Conservation (phyloP, 495 filamentous ascomycete genomes). For the Aspergillus avenaceus region DNA sequence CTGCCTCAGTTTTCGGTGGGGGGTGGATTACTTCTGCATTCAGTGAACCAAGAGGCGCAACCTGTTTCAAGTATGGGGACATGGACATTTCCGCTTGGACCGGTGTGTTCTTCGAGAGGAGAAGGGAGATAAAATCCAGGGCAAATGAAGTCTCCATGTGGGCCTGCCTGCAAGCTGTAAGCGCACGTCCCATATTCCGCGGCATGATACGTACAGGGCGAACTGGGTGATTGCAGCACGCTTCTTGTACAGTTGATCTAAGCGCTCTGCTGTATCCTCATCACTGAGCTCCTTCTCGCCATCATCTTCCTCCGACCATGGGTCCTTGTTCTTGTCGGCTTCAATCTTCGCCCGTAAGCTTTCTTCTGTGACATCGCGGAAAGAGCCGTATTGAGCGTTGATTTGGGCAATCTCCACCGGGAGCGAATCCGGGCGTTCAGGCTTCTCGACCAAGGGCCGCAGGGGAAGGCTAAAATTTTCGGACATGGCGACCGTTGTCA, state of each 20-base stretch:
- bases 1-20: conserved; percentile 47
- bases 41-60: conserved; percentile 68
- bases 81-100: conserved; percentile 64
- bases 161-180: conserved; percentile 49
- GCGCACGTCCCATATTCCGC: neutral
- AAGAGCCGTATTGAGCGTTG: conserved; percentile 68
- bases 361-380: conserved; percentile 63
- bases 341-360: conserved; percentile 57
- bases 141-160: conserved; percentile 61
- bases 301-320: conserved; percentile 32
- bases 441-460: conserved; percentile 52
- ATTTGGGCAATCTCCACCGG: conserved; percentile 71
- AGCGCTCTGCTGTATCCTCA: conserved; percentile 33
- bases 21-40: conserved; percentile 66
- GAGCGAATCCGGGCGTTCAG: conserved; percentile 55
- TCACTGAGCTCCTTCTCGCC: conserved; percentile 26
- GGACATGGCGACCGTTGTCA: conserved; percentile 26
- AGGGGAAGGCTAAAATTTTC: conserved; percentile 59
- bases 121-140: conserved; percentile 80
- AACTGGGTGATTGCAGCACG: conserved; percentile 43
- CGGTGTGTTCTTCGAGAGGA: conserved; percentile 73
- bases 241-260: conserved; percentile 40
- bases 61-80: conserved; percentile 60
- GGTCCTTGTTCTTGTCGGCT: conserved; percentile 40
- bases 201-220: conserved; percentile 29